Base-by-base conservation (phyloP, 495 filamentous ascomycete genomes). In the Talaromyces liani region DNA sequence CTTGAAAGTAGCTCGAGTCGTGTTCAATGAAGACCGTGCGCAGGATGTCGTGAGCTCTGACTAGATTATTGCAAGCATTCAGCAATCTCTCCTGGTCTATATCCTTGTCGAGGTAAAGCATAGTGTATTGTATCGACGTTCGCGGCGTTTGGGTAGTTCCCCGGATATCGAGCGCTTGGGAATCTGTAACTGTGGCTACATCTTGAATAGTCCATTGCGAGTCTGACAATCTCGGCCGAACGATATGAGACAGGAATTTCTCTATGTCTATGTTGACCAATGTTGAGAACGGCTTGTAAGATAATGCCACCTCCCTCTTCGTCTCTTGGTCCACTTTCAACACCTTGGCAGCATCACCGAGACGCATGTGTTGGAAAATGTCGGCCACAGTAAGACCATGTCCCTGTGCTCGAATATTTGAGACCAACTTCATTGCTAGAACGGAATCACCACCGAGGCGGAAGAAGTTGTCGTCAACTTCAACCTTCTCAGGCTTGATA, bases 1-100 rank as follows among this genome's bases (percentile, higher is more conserved):
- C 83, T 51, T 83, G 79, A 53, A 82, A 79, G 68, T 79, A 81
- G 6, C 63, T 64, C 1, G 68, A 73, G 24, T 73, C 71, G 62
- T 77, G 64, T 60, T 83, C 72, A n/a, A 89, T 72, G 64, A 88
- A 90, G 1, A 88, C 81, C 0, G 87, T 89, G 18, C 87, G 82
- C 7, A 90, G 73, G 27, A 90, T 85, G 27, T 87, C 83, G 70
- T 85, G 84, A n/a, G 73, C 70, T 10, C 75, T 72, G 25, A 84
- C 76, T 3, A 87, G 72, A 0, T 77, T 67, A 7, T 66, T 62
- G 56, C 77, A 82, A 12, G 71, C 70, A 2, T 65, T 47, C 18
- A 74, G 54, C 41, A 83, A 66, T 18, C 64, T 63, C 29, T 68
- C 64, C 0, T 20, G 31, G 61, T 79, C 65, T 31, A 82, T 68